Percentiles rank a stretch among this genome's conserved stretches.
These are phyloP conservation scores for Leccinum cinnamomeum DNA, from an alignment of 1,284 basidiomycete genomes.

Conservation along the genomic window DNA sequence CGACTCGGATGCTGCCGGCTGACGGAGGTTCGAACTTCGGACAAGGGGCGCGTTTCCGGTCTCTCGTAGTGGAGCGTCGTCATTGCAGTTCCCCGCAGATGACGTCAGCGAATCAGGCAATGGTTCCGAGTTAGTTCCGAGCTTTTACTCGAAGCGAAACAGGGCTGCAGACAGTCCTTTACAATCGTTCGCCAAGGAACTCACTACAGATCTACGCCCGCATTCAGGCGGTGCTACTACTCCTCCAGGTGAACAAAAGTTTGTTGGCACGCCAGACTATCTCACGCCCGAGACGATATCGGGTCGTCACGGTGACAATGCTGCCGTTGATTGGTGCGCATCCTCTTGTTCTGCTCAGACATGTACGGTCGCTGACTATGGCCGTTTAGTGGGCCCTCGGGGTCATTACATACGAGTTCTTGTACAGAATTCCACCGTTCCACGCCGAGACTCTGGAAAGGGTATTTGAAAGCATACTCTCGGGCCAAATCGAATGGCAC, in stretches of 20 bases:
- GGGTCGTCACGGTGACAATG: conserved; percentile 94
- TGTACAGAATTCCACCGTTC: conserved; percentile 97
- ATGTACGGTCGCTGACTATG: conserved; percentile 17
- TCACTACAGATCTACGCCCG: conserved; percentile 77
- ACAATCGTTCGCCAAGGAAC: conserved; percentile 78
- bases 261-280: conserved; percentile 97
- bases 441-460: conserved; percentile 96
- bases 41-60: conserved; percentile 55
- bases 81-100: conserved; percentile 70
- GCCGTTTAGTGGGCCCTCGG: conserved; percentile 87
- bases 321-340: conserved; percentile 87
- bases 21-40: conserved; percentile 82
- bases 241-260: conserved; percentile 83
- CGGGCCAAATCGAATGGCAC: conserved; percentile 95
- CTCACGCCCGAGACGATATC: conserved; percentile 96
- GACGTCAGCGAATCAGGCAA: conserved; percentile 79
- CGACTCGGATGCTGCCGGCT: conserved; percentile 51
- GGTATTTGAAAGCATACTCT: conserved; percentile 98
- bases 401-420: conserved; percentile 97
- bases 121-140: conserved; percentile 75
- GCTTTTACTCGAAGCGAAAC: conserved; percentile 56
- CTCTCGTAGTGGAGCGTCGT: conserved; percentile 59
- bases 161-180: conserved; percentile 70
- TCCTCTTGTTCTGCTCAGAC: conserved; percentile 15
- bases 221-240: conserved; percentile 65